phyloP scores from a whole-genome alignment of 306 rosid genomes.

The Mimosa pudica region DNA sequence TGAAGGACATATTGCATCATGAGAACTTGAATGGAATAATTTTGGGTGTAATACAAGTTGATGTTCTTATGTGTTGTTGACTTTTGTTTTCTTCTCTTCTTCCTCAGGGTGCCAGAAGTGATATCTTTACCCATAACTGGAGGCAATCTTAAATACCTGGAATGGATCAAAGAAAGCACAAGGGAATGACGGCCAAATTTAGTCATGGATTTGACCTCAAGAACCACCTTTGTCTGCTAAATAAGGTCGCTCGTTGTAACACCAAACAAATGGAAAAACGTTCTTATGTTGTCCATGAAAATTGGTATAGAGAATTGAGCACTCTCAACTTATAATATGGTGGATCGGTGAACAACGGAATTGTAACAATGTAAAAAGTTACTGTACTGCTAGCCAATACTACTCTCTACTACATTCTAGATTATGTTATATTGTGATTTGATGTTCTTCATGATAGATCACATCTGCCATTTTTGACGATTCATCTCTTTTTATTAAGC shows the following conservation, averaged over 20 bases:
- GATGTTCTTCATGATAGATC: not conserved
- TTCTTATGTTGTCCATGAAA: not conserved
- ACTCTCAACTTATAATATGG: not conserved
- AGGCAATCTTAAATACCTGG: conserved; percentile 63
- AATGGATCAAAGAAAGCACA: conserved; percentile 67
- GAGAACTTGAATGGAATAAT: not conserved
- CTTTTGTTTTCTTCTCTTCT: not conserved
- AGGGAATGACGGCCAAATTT: conserved; percentile 45
- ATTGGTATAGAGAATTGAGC: not conserved
- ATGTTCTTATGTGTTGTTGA: not conserved
- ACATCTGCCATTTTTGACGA: not conserved
- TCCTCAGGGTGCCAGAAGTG: conserved; percentile 68
- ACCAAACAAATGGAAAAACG: not conserved
- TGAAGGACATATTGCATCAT: not conserved
- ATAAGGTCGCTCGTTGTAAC: not conserved
- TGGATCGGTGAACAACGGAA: not conserved
- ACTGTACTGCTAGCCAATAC: not conserved
- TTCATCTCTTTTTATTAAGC: not conserved
- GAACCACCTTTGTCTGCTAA: conserved; percentile 7
- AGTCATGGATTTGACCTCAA: not conserved
- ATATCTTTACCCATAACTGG: conserved; percentile 66
- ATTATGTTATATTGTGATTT: not conserved
- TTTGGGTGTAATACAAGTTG: not conserved
- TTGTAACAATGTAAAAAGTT: not conserved
- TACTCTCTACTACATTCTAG: not conserved